A percentile compares a stretch with the other conserved stretches of the same genome.
Evolutionary conservation across 2,329 filamentous ascomycete genomes (phyloP).

Genomic region (Diaporthe capsici): DNA sequence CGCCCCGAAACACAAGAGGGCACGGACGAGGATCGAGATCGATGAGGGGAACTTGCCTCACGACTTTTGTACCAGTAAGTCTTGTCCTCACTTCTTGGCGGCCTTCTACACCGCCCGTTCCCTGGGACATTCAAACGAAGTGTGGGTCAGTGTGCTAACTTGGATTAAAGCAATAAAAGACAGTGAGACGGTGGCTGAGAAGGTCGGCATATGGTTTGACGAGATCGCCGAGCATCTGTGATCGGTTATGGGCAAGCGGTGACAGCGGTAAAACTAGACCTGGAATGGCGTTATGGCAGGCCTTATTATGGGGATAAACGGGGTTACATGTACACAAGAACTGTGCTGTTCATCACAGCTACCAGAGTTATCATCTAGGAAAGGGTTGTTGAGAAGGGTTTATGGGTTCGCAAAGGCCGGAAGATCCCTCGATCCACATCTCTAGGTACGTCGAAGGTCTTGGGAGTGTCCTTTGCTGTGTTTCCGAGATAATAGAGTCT

Average conservation of each 20-base stretch:
- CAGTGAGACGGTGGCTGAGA: conserved; percentile 64
- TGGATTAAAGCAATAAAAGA: conserved; percentile 52
- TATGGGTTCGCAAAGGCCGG: background rate
- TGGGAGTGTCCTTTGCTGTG: no score
- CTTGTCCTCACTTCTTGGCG: background rate
- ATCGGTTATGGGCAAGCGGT: background rate
- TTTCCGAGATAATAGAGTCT: no score
- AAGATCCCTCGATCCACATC: background rate
- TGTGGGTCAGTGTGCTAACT: conserved; percentile 38
- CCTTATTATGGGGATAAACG: background rate
- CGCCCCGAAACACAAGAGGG: conserved; percentile 47
- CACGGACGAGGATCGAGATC: conserved; percentile 64
- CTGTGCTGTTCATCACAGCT: background rate
- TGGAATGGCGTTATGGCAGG: background rate
- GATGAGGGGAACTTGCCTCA: conserved; percentile 71
- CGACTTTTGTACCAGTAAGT: conserved; percentile 71
- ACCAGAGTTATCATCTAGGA: background rate
- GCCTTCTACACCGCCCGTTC: background rate
- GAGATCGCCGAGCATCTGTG: conserved; percentile 58
- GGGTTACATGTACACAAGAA: background rate
- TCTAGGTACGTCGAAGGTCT: no score
- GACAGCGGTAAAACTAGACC: background rate
- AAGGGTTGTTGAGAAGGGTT: background rate
- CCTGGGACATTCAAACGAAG: background rate
- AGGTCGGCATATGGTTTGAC: conserved; percentile 63